Evolutionary conservation across 176 grass and related monocot genomes (phyloP).

Genomic region (Aechmea fasciata): DNA sequence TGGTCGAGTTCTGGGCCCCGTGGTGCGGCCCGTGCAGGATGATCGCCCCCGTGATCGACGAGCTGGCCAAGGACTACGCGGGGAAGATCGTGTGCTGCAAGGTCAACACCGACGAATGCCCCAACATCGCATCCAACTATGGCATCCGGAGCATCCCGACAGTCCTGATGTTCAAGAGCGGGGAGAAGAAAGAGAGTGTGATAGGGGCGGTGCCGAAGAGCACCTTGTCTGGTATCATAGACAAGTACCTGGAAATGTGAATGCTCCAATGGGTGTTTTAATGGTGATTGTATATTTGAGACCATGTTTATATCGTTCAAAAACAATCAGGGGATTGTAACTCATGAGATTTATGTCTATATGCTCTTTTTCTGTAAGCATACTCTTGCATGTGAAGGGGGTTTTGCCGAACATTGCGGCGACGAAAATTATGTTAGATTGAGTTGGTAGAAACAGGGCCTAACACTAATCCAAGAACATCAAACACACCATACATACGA

Average conservation of each 20-base stretch:
- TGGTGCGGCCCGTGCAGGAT: conserved; percentile 97
- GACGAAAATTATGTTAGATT: no score
- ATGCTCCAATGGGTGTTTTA: background rate
- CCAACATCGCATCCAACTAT: conserved; percentile 52
- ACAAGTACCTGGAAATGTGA: conserved; percentile 58
- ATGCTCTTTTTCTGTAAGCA: no score
- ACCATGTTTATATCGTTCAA: no score
- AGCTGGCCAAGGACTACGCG: conserved; percentile 78
- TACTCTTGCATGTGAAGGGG: no score
- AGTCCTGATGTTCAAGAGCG: conserved; percentile 77
- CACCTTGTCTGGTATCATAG: conserved; percentile 46
- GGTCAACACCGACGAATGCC: conserved; percentile 83
- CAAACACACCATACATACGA: no score
- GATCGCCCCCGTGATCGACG: conserved; percentile 85
- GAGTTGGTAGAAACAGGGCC: no score
- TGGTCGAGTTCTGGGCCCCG: conserved; percentile 98
- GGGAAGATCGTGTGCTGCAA: conserved; percentile 77
- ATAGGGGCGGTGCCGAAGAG: conserved; percentile 81
- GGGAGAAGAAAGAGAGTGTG: conserved; percentile 90
- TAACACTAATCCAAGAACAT: no score
- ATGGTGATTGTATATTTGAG: no score
- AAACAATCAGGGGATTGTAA: no score
- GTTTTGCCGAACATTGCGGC: no score
- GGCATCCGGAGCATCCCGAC: conserved; percentile 97
- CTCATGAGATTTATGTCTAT: no score